These are phyloP conservation scores for Teratosphaeria epicoccoides DNA, from an alignment of 2,329 filamentous ascomycete species.

Conservation along the genomic window DNA sequence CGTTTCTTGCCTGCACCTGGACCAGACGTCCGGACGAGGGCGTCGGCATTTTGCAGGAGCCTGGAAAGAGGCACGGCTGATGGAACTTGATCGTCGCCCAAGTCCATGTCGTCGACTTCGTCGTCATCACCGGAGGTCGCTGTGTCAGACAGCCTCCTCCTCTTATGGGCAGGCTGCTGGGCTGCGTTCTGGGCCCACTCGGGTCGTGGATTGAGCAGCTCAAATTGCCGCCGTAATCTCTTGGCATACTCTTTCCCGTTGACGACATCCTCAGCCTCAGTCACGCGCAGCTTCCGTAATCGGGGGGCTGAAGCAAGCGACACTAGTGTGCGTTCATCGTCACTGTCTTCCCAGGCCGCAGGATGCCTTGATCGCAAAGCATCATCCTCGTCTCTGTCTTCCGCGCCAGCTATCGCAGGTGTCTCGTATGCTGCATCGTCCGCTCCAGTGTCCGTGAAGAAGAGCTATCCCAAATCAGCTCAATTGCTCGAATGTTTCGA, in stretches of 20 bases:
- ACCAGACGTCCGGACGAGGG: slow-evolving; percentile 46
- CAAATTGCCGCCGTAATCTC: slow-evolving; percentile 62
- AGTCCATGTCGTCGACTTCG: slow-evolving; percentile 41
- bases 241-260: slow-evolving; percentile 75
- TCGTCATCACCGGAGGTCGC: slow-evolving; percentile 25
- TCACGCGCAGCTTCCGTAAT: slow-evolving; percentile 70
- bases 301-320: slow-evolving; percentile 68
- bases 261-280: slow-evolving; percentile 75
- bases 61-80: slow-evolving; percentile 66
- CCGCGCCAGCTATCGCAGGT: slow-evolving; percentile 31
- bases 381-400: slow-evolving; percentile 31
- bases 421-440: slow-evolving; percentile 26
- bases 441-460: slow-evolving; percentile 66
- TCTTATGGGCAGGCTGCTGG: slow-evolving; percentile 34
- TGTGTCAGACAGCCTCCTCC: slow-evolving; percentile 34
- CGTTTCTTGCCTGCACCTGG: slow-evolving; percentile 46
- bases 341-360: slow-evolving; percentile 84
- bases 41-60: slow-evolving; percentile 64
- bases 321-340: slow-evolving; percentile 77
- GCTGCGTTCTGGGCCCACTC: slow-evolving; percentile 47
- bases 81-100: slow-evolving; percentile 44
- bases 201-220: slow-evolving; percentile 50
- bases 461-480: slow-evolving; percentile 43
- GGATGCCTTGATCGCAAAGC: slow-evolving; percentile 31
- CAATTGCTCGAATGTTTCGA: neutral